These are phyloP conservation scores for Calonectria leucothoes DNA, from an alignment of 2,329 filamentous ascomycete genomes.

Conservation along the genomic window DNA sequence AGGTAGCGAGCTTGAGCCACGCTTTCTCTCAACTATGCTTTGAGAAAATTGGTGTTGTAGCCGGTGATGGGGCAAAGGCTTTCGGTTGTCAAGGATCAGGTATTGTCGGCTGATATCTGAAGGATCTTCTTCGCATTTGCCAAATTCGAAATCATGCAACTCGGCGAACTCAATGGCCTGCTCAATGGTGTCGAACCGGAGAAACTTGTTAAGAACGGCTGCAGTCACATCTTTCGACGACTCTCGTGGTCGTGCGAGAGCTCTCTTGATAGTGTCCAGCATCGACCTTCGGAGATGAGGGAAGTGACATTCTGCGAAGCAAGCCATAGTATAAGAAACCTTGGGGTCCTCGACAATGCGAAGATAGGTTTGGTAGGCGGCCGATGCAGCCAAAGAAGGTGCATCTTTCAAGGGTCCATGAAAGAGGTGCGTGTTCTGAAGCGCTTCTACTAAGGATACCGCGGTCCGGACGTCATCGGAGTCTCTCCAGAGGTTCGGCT, in stretches of 20 bases:
- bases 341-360: constrained; percentile 66
- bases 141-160: constrained; percentile 66
- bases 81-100: constrained; percentile 58
- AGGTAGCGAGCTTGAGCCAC: constrained; percentile 62
- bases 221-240: constrained; percentile 71
- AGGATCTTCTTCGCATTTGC: constrained; percentile 48
- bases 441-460: constrained; percentile 67
- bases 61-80: constrained; percentile 59
- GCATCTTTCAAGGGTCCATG: constrained; percentile 67
- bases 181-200: constrained; percentile 75
- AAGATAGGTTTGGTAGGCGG: constrained; percentile 67
- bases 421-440: constrained; percentile 69
- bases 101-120: constrained; percentile 52
- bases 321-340: constrained; percentile 77
- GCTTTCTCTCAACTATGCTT: constrained; percentile 70
- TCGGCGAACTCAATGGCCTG: constrained; percentile 75
- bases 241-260: constrained; percentile 67
- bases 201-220: constrained; percentile 63
- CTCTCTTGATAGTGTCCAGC: constrained; percentile 64
- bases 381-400: constrained; percentile 61
- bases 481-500: constrained; percentile 63
- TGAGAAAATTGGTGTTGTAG: constrained; percentile 68
- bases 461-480: constrained; percentile 72
- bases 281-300: constrained; percentile 69
- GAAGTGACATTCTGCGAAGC: constrained; percentile 76